Percentiles rank a stretch among this genome's conserved stretches.
Conservation (phyloP, 305 asterid genomes). For the Fraxinus albicans region DNA sequence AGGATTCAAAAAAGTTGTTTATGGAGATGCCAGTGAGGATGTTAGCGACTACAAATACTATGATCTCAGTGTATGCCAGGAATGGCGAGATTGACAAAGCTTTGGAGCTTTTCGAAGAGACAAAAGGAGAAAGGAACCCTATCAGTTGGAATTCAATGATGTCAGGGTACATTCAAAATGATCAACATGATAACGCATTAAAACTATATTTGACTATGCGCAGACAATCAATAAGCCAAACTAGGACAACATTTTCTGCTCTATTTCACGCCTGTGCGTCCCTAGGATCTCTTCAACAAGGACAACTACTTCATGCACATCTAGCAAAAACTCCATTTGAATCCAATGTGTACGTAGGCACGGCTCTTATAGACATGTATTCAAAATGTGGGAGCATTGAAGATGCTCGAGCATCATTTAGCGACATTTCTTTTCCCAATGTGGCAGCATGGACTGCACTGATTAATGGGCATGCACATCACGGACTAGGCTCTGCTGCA, state of each 20-base stretch:
- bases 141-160: slow-evolving; percentile 88
- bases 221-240: slow-evolving; percentile 48
- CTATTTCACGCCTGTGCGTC: slow-evolving; percentile 65
- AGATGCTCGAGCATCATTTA: slow-evolving; percentile 59
- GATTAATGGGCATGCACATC: slow-evolving; percentile 60
- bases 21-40: slow-evolving; percentile 43
- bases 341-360: slow-evolving; percentile 54
- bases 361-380: slow-evolving; percentile 84
- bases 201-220: slow-evolving; percentile 55
- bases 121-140: slow-evolving; percentile 53
- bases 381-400: slow-evolving; percentile 76
- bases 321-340: slow-evolving; percentile 63
- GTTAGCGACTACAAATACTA: slow-evolving; percentile 57
- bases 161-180: slow-evolving; percentile 58
- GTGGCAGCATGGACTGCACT: slow-evolving; percentile 83
- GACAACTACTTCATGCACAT: slow-evolving; percentile 59
- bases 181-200: slow-evolving; percentile 53
- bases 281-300: slow-evolving; percentile 67
- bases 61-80: slow-evolving; percentile 62
- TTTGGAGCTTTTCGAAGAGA: slow-evolving; percentile 55
- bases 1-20: slow-evolving; percentile 53
- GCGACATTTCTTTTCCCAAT: slow-evolving; percentile 49
- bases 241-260: slow-evolving; percentile 63
- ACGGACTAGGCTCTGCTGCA: slow-evolving; percentile 58
- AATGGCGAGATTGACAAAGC: slow-evolving; percentile 57